A percentile compares a stretch with the other conserved stretches of the same genome.
These are phyloP conservation scores for Penicillium expansum DNA, from an alignment of 2,329 filamentous ascomycete genomes.

Conservation along the genomic window DNA sequence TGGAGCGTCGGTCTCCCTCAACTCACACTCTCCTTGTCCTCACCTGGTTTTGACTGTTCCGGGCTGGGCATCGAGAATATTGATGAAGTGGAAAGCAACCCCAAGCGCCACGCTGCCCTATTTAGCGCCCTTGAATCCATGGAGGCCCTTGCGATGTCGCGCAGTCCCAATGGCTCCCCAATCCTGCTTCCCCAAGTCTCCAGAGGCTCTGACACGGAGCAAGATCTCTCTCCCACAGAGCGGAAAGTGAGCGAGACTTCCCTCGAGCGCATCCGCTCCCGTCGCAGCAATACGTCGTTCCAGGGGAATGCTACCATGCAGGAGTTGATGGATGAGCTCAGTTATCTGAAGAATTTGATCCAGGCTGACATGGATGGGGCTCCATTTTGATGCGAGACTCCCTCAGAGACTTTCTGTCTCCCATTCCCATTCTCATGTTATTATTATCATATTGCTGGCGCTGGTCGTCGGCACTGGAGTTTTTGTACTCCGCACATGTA, in stretches of 20 bases:
- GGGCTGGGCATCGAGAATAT: constrained; percentile 35
- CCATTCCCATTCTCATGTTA: background rate
- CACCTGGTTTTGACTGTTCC: constrained; percentile 29
- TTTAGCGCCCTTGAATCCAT: constrained; percentile 33
- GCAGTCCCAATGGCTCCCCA: constrained; percentile 25
- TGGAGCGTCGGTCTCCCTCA: constrained; percentile 27
- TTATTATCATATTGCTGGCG: constrained; percentile 6
- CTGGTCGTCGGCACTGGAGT: constrained; percentile 16
- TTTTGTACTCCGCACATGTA: constrained; percentile 1
- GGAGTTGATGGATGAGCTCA: constrained; percentile 51
- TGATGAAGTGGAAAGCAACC: constrained; percentile 35
- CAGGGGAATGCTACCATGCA: constrained; percentile 43
- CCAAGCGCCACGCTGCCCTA: constrained; percentile 39
- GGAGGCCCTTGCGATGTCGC: constrained; percentile 27
- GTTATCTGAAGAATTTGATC: constrained; percentile 51
- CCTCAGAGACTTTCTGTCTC: background rate
- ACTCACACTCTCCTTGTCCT: constrained; percentile 28
- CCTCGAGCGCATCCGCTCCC: constrained; percentile 9
- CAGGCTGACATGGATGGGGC: constrained; percentile 31
- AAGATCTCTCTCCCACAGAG: background rate
- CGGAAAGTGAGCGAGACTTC: constrained; percentile 7
- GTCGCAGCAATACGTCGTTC: constrained; percentile 21
- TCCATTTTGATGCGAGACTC: constrained; percentile 14
- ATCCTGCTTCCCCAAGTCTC: constrained; percentile 22
- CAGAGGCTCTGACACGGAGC: constrained; percentile 1